Conservation (phyloP, 2,329 filamentous ascomycete genomes). For the Botrytis paeoniae region DNA sequence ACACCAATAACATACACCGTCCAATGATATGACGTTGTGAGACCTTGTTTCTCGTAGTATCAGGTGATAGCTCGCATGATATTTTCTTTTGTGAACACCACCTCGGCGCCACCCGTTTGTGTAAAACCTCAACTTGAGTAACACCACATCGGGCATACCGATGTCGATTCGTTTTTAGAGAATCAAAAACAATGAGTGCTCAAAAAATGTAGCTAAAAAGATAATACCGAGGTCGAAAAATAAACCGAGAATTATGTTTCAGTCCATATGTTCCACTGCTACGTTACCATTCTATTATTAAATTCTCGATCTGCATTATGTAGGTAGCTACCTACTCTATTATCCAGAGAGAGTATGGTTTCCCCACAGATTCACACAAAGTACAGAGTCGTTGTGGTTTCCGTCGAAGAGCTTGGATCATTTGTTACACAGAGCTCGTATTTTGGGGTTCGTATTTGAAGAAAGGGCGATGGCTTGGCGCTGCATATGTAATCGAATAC, state of each 20-base stretch:
- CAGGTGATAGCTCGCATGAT: not conserved
- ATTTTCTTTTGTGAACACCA: not conserved
- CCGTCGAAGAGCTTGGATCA: not conserved
- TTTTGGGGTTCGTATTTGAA: not conserved
- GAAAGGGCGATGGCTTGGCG: not conserved
- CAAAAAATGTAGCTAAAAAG: not conserved
- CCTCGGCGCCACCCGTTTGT: not conserved
- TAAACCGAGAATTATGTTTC: not conserved
- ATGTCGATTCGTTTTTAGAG: not conserved
- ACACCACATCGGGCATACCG: not conserved
- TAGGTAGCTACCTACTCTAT: not conserved
- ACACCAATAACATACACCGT: not conserved
- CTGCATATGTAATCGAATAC: not conserved
- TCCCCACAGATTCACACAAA: not conserved
- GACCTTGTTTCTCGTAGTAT: not conserved
- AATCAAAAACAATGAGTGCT: not conserved
- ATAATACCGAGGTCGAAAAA: not conserved
- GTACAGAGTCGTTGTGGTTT: not conserved
- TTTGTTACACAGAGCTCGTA: conserved; percentile 1
- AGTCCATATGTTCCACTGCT: not conserved
- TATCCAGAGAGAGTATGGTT: not conserved
- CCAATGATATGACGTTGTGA: not conserved
- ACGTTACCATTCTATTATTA: not conserved
- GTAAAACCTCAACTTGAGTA: not conserved
- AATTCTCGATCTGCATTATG: not conserved